Base-by-base conservation (phyloP, 129 eudicot genomes). In the Flaveria bidentis region DNA sequence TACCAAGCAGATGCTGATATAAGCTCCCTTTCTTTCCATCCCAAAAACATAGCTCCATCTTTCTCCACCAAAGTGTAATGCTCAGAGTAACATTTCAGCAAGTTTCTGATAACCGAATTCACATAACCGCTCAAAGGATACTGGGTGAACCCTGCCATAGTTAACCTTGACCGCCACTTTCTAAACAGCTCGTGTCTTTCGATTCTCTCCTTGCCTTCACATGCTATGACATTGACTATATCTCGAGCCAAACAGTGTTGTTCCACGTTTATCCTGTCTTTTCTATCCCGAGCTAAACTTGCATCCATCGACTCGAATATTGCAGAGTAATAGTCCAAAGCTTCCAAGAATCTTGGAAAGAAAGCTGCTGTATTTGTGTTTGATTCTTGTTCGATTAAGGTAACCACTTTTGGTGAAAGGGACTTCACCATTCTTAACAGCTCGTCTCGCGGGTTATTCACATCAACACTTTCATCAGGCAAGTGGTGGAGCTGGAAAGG, bases 1-100 rank as follows among this genome's bases (percentile, higher is more conserved):
- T 87, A 88, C 98, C 98, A 93, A 61, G 98, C 98, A 69, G 98
- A 93, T 23, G 98, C 98, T 0, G 98, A 90, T 12, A 93, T 78
- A 57, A 93, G 82, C 65, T 90, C 89, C 55, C 98, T 81, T 10
- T 88, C 91, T 76, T 90, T 90, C 98, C 98, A 93, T 36, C 97
- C 98, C 70, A 93, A 67, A 26, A 93, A 69, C 98, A 93, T 84
- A 20, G 80, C 84, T 23, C 98, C 98, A 81, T 93, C 98, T 67
- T 76, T 84, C 84, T 93, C 98, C 74, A 85, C 85, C 83, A 93
- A 86, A 2, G 79, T 88, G 78, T 90, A 93, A 85, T 91, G 91
- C 82, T 88, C 93, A 15, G 97, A 90, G 74, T 93, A 93, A 71
- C 86, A 85, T 80, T 83, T 85, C 46, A 90, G 61, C 87, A 93